These are phyloP conservation scores for Rutidosis leptorrhynchoides DNA, from an alignment of 129 eudicot species.

Conservation along the genomic window DNA sequence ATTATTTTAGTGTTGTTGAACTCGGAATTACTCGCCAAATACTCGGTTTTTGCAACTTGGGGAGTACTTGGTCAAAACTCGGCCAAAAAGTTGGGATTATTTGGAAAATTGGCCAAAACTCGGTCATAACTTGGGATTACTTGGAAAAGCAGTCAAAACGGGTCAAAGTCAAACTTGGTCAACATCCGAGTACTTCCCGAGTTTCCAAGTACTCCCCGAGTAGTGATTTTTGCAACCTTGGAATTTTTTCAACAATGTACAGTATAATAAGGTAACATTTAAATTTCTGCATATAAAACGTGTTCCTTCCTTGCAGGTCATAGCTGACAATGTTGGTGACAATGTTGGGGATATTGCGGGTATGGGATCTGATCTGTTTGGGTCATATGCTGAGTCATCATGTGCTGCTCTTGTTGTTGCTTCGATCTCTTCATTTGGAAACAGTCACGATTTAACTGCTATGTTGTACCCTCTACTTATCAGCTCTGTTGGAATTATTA, in stretches of 20 bases:
- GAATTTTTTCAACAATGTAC: neutral
- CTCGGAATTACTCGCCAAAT: too few relatives aligned
- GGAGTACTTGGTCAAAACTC: too few relatives aligned
- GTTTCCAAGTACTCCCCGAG: too few relatives aligned
- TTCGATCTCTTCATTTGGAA: constrained; percentile 81
- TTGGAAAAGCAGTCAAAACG: too few relatives aligned
- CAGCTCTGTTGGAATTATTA: constrained; percentile 70
- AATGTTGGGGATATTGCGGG: constrained; percentile 98
- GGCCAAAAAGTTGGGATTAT: too few relatives aligned
- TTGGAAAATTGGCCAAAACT: too few relatives aligned
- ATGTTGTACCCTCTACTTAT: constrained; percentile 72
- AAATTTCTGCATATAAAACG: neutral
- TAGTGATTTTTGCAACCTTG: too few relatives aligned
- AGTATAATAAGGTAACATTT: neutral
- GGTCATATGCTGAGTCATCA: constrained; percentile 85
- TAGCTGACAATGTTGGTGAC: constrained; percentile 92
- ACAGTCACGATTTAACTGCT: constrained; percentile 72
- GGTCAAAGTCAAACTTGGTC: too few relatives aligned
- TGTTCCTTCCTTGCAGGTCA: constrained; percentile 42
- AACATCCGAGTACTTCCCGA: too few relatives aligned
- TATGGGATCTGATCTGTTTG: constrained; percentile 94
- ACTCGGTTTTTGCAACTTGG: too few relatives aligned
- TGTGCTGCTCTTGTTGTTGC: constrained; percentile 95
- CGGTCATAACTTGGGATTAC: too few relatives aligned
- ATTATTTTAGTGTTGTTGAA: too few relatives aligned